Base-by-base conservation (phyloP, 2,329 filamentous ascomycete genomes). In the Sporothrix brasiliensis region DNA sequence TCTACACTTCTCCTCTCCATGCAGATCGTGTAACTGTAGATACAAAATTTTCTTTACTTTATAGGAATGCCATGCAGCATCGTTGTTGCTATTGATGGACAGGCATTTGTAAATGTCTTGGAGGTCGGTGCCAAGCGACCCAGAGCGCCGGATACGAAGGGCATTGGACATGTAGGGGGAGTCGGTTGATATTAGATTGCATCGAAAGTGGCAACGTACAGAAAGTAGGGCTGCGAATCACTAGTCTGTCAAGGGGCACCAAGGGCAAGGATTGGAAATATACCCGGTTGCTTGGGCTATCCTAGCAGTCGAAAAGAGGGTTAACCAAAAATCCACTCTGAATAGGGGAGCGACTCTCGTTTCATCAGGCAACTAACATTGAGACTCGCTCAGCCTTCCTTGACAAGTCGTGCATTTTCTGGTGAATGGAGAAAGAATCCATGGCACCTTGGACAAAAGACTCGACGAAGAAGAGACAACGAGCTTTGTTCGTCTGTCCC, bases 141-240 rank as follows among this genome's bases (percentile, higher is more conserved):
- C 63, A 66, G 63, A 21, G 11, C 39, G 16, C 34, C 10, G 63
- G 63, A 11, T 52, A 21, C 63, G 19, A 63, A 27, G 21, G 39
- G 24, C 47, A 52, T 66, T 19, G 63, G 47, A 1, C 47, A 50
- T 66, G 63, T 47, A 53, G 63, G 14, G 47, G 63, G 16, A 34
- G 61, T 44, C 14, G 61, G 34, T 21, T 6, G 24, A 21, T 19
- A 24, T n/a, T 65, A 65, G 21, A 50, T 50, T 50, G 60, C 2
- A 14, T 66, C 47, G 47, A 27, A 13, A 34, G 19, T 66, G 61
- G 63, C 63, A 66, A 66, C 63, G 63, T 66, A 27, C 47, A 66
- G 47, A 50, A 21, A 50, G 41, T 50, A 65, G 61, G 61, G 44
- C 24, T 65, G 39, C n/a, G 4, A 39, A 14, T 47, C 58, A n/a